phyloP scores from a whole-genome alignment of 1,284 basidiomycete species.

The Mycena citricolor region DNA sequence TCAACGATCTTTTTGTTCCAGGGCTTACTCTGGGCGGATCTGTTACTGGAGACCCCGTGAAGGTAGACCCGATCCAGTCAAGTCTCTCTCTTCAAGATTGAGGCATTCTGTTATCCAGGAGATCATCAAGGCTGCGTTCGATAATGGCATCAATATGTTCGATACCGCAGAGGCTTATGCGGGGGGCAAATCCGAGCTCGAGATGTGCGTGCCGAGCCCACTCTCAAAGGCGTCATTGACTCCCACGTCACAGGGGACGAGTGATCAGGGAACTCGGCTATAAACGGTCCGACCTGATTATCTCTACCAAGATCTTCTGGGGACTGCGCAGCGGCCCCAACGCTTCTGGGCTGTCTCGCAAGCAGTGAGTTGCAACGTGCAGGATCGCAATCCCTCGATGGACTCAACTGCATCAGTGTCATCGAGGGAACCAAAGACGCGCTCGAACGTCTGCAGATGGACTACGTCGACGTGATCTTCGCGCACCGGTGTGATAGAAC shows the following conservation, averaged over 20 bases:
- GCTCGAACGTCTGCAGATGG: conserved; percentile 69
- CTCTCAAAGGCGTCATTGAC: not conserved
- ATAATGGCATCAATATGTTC: conserved; percentile 54
- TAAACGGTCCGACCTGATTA: conserved; percentile 62
- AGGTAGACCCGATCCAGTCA: conserved; percentile 36
- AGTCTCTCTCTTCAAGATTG: not conserved
- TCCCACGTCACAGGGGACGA: conserved; percentile 50
- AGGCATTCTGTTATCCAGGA: conserved; percentile 37
- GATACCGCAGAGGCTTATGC: conserved; percentile 67
- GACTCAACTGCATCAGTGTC: conserved; percentile 43
- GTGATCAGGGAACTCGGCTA: conserved; percentile 71
- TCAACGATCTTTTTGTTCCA: conserved; percentile 25
- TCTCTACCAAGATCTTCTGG: conserved; percentile 65
- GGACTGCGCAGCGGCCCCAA: conserved; percentile 55
- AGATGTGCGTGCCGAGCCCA: conserved; percentile 44
- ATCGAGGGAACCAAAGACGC: conserved; percentile 75
- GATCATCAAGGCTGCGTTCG: conserved; percentile 47
- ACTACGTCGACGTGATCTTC: conserved; percentile 79
- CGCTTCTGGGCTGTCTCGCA: conserved; percentile 58
- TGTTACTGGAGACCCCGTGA: conserved; percentile 71
- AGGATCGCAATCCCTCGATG: not conserved
- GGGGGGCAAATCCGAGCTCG: conserved; percentile 59
- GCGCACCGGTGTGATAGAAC: conserved; percentile 42
- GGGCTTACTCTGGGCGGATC: conserved; percentile 71
- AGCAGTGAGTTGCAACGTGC: conserved; percentile 59